Evolutionary conservation across 78 protist species (phyloP).

Genomic region (Tieghemostelium lacteum): DNA sequence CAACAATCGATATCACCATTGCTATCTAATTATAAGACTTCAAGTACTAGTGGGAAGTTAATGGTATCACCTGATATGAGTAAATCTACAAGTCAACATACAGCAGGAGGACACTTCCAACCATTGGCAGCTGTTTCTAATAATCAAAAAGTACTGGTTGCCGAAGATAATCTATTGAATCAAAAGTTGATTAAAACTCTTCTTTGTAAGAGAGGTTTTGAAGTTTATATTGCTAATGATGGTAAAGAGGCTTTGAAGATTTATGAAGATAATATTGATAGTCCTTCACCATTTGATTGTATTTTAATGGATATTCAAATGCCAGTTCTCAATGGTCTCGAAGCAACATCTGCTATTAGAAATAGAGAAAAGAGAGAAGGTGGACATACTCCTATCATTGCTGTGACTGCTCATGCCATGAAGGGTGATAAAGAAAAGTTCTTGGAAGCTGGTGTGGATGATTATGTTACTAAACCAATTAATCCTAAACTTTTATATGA

Average conservation of each 20-base stretch:
- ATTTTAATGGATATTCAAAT: slow-evolving; percentile 89
- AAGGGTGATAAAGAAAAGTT: slow-evolving; percentile 46
- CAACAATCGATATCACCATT: too few relatives aligned
- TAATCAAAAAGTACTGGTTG: slow-evolving; percentile 56
- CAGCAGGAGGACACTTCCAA: too few relatives aligned
- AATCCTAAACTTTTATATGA: slow-evolving; percentile 42
- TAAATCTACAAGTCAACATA: too few relatives aligned
- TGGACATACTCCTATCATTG: slow-evolving; percentile 70
- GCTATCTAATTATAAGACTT: too few relatives aligned
- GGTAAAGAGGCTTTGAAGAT: slow-evolving; percentile 81
- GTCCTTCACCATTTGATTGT: slow-evolving; percentile 7
- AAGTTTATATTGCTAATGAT: slow-evolving; percentile 34
- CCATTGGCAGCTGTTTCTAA: too few relatives aligned
- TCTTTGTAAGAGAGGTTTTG: slow-evolving; percentile 31
- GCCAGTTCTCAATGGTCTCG: slow-evolving; percentile 88
- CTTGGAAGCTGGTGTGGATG: slow-evolving; percentile 84
- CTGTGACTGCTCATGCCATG: slow-evolving; percentile 81
- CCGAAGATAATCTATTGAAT: slow-evolving; percentile 83
- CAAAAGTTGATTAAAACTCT: slow-evolving; percentile 28
- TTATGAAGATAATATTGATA: neutral
- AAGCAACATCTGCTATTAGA: slow-evolving; percentile 77
- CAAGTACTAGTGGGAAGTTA: too few relatives aligned
- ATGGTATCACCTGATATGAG: too few relatives aligned
- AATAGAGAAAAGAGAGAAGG: slow-evolving; percentile 26
- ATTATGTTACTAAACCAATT: slow-evolving; percentile 83